Conservation (phyloP, 106 monocot genomes). For the Allium sativum region DNA sequence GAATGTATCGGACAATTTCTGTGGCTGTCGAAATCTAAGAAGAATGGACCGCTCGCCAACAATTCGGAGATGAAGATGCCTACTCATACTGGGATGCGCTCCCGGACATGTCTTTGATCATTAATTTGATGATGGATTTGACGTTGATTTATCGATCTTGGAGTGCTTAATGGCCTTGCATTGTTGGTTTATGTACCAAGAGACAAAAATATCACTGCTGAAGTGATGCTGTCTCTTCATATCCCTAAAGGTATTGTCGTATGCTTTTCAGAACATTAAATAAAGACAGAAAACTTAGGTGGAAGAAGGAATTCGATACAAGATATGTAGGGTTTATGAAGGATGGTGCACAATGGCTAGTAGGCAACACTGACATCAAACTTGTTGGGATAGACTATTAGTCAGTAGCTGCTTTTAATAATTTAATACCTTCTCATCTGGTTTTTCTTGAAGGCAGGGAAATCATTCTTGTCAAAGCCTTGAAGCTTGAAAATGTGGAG, state of each 20-base stretch:
- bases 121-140: slow-evolving; percentile 8
- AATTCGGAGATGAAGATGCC: slow-evolving; percentile 6
- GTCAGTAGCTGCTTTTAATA: slow-evolving; percentile 74
- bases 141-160: slow-evolving; percentile 9
- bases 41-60: slow-evolving; percentile 7
- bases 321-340: too few species aligned
- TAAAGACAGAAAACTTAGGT: too few species aligned
- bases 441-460: slow-evolving; percentile 58
- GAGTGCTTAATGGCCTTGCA: slow-evolving; percentile 6
- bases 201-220: too few species aligned
- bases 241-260: too few species aligned
- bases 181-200: too few species aligned
- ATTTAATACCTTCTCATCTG: slow-evolving; percentile 62
- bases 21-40: slow-evolving; percentile 4
- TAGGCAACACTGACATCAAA: too few species aligned
- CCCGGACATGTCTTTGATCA: slow-evolving; percentile 3
- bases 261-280: too few species aligned
- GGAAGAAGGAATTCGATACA: too few species aligned
- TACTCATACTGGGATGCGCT: slow-evolving; percentile 1
- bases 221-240: too few species aligned
- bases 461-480: background rate
- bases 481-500: too few species aligned
- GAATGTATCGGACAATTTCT: slow-evolving; percentile 1
- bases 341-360: too few species aligned
- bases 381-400: slow-evolving; percentile 77